These are phyloP conservation scores for Nothophaeocryptopus gaeumannii DNA, from an alignment of 2,329 filamentous ascomycete genomes.

Conservation along the genomic window DNA sequence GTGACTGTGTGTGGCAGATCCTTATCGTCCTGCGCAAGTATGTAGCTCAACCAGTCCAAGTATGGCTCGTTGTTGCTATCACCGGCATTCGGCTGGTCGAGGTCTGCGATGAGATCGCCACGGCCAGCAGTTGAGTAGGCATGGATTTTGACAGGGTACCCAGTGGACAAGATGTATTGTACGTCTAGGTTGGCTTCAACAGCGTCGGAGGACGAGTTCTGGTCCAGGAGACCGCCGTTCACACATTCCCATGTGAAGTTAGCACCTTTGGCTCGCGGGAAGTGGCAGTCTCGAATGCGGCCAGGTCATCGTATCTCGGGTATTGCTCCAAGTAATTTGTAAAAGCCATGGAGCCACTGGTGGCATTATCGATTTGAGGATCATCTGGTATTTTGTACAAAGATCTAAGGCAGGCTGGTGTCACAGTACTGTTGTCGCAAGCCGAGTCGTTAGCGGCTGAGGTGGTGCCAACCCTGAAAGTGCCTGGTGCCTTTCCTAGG, in stretches of 20 bases:
- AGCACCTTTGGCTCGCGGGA: slow-evolving; percentile 46
- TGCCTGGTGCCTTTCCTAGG: slow-evolving; percentile 10
- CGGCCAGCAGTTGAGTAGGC: slow-evolving; percentile 59
- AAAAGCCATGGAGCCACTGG: slow-evolving; percentile 44
- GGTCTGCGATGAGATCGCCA: slow-evolving; percentile 48
- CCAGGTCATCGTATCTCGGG: slow-evolving; percentile 53
- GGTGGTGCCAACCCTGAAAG: neutral
- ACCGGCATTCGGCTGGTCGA: slow-evolving; percentile 34
- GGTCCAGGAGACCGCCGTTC: slow-evolving; percentile 52
- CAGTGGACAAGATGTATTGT: slow-evolving; percentile 58
- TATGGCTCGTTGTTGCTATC: slow-evolving; percentile 64
- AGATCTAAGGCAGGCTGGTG: slow-evolving; percentile 51
- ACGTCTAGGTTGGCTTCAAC: slow-evolving; percentile 63
- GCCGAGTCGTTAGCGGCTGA: slow-evolving; percentile 31
- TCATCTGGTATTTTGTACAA: slow-evolving; percentile 51
- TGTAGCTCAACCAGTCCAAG: slow-evolving; percentile 58
- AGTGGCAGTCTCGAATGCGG: slow-evolving; percentile 52
- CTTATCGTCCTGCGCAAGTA: slow-evolving; percentile 52
- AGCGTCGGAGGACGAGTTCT: slow-evolving; percentile 41
- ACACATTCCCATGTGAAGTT: slow-evolving; percentile 58
- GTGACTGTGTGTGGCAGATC: slow-evolving; percentile 61
- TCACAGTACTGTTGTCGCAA: slow-evolving; percentile 50
- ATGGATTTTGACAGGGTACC: slow-evolving; percentile 53
- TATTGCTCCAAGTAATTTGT: slow-evolving; percentile 48
- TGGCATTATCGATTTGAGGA: slow-evolving; percentile 46